Evolutionary conservation across 1,284 basidiomycete genomes (phyloP).

Genomic region (Tranzscheliella williamsii): DNA sequence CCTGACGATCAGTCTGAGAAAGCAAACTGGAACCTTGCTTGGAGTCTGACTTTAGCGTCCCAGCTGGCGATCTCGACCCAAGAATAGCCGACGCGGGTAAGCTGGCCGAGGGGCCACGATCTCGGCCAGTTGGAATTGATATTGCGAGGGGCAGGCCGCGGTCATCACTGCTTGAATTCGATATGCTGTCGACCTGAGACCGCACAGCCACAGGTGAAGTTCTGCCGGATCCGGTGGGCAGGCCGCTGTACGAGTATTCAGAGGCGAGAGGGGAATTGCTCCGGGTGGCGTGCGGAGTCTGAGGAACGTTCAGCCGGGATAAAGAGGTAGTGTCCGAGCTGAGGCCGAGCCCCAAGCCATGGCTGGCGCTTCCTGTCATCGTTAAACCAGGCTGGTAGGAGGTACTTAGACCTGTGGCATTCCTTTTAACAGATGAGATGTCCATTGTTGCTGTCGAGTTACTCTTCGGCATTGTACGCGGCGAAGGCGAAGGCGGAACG

Average conservation of each 20-base stretch:
- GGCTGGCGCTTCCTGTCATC: slow-evolving; percentile 3
- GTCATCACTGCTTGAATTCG: slow-evolving; percentile 21
- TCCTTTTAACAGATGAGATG: neutral
- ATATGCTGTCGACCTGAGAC: slow-evolving; percentile 5
- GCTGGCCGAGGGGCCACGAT: slow-evolving; percentile 23
- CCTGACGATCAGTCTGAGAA: slow-evolving; percentile 10
- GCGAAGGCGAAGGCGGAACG: slow-evolving; percentile 31
- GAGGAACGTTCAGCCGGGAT: slow-evolving; percentile 29
- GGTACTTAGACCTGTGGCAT: neutral
- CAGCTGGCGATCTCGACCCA: slow-evolving; percentile 29
- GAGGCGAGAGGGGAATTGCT: slow-evolving; percentile 35
- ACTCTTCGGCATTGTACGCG: slow-evolving; percentile 28
- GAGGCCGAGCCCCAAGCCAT: slow-evolving; percentile 29
- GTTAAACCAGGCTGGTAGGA: neutral
- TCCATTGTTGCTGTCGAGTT: slow-evolving; percentile 30
- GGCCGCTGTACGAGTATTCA: slow-evolving; percentile 24
- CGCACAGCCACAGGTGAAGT: slow-evolving; percentile 36
- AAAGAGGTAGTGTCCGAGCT: slow-evolving; percentile 9
- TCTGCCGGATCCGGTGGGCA: slow-evolving; percentile 21
- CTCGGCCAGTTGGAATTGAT: slow-evolving; percentile 21
- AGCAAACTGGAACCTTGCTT: slow-evolving; percentile 7
- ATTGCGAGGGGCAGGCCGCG: slow-evolving; percentile 30
- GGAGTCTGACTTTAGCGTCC: neutral
- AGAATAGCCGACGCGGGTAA: slow-evolving; percentile 31
- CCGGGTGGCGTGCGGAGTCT: slow-evolving; percentile 36